A percentile compares a stretch with the other conserved stretches of the same genome.
Evolutionary conservation across 2,329 filamentous ascomycete species (phyloP).

Genomic region (Aspergillus intermedius): DNA sequence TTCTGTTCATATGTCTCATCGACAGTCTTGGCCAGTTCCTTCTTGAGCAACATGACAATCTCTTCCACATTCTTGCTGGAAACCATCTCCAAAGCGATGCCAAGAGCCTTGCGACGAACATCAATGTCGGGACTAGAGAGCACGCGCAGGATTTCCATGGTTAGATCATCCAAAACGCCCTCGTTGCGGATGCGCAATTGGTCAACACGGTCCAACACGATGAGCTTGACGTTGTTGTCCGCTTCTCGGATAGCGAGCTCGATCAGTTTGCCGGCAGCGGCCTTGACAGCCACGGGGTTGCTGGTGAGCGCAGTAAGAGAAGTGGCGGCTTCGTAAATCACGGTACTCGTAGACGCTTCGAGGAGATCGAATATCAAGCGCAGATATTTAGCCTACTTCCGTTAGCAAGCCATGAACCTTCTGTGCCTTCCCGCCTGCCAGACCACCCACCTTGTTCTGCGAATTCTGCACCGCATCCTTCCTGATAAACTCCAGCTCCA

Average conservation of each 20-base stretch:
- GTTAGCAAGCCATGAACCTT: conserved; percentile 19
- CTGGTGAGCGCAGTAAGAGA: conserved; percentile 88
- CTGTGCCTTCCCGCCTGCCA: not conserved
- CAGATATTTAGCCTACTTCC: conserved; percentile 69
- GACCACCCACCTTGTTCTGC: conserved; percentile 70
- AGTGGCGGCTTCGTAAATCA: conserved; percentile 95
- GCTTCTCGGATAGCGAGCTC: conserved; percentile 95
- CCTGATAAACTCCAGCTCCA: conserved; percentile 93
- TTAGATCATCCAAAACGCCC: conserved; percentile 84
- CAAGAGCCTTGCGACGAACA: conserved; percentile 83
- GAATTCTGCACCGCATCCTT: conserved; percentile 94
- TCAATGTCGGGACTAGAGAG: conserved; percentile 94
- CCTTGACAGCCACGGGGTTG: conserved; percentile 96
- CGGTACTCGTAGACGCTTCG: conserved; percentile 86
- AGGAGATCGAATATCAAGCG: conserved; percentile 93
- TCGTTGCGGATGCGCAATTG: conserved; percentile 81
- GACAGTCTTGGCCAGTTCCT: conserved; percentile 94
- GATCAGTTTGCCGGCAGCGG: conserved; percentile 90
- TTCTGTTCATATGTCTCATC: conserved; percentile 99
- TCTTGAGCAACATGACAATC: conserved; percentile 91
- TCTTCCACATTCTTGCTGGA: conserved; percentile 98
- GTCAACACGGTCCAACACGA: conserved; percentile 90
- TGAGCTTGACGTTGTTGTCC: conserved; percentile 98
- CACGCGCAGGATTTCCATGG: conserved; percentile 94
- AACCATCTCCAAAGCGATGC: conserved; percentile 92